Percentiles rank a stretch among this genome's conserved stretches.
These are phyloP conservation scores for Serendipita sp. DNA, from an alignment of 768 basidiomycete species.

Conservation along the genomic window DNA sequence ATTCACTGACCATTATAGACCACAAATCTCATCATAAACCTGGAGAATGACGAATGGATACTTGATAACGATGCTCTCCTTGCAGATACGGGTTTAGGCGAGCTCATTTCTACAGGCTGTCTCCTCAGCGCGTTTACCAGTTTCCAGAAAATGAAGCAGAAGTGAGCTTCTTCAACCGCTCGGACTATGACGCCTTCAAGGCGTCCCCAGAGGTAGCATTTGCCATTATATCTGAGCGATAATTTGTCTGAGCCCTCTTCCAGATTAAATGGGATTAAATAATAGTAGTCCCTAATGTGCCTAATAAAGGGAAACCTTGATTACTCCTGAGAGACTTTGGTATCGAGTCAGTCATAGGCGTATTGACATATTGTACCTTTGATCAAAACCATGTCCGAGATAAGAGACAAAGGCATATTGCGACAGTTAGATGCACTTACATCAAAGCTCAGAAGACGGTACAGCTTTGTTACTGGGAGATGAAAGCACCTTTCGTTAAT, in stretches of 20 bases:
- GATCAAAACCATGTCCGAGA: constrained; percentile 4
- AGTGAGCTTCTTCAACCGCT: constrained; percentile 74
- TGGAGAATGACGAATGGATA: constrained; percentile 92
- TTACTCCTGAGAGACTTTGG: not conserved
- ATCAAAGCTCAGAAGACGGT: constrained; percentile 16
- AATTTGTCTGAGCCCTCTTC: no score
- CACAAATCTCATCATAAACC: constrained; percentile 92
- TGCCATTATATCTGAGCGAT: no score
- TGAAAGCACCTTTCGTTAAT: not conserved
- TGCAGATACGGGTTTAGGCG: constrained; percentile 62
- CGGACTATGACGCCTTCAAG: constrained; percentile 68
- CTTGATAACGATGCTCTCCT: constrained; percentile 52
- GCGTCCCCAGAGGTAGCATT: constrained; percentile 55
- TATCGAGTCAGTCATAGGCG: not conserved
- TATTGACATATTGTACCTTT: not conserved
- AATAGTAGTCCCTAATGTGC: not conserved
- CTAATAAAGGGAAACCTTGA: not conserved
- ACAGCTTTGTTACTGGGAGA: not conserved
- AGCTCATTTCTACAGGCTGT: constrained; percentile 13
- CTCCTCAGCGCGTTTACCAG: not conserved
- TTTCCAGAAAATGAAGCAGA: constrained; percentile 85
- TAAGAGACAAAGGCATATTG: constrained; percentile 11
- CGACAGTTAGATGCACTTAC: constrained; percentile 16
- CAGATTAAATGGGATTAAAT: no score
- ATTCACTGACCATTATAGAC: constrained; percentile 35